A percentile compares a stretch with the other conserved stretches of the same genome.
These are phyloP conservation scores for Fusarium pininemorale DNA, from an alignment of 2,329 filamentous ascomycete species.

Conservation along the genomic window DNA sequence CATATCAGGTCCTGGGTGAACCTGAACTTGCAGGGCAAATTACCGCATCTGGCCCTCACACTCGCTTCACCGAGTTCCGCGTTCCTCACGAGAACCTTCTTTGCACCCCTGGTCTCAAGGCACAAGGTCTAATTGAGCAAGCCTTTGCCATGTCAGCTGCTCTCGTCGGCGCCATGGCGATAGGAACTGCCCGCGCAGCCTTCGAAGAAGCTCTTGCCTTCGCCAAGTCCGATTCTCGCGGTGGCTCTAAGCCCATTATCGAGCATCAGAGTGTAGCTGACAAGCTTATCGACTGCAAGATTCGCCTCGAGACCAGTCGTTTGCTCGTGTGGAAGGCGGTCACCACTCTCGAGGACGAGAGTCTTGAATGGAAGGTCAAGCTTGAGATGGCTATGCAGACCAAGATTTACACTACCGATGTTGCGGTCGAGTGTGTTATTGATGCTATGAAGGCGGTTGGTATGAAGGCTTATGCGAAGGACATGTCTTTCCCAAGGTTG, in stretches of 20 bases:
- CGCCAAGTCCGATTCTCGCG: background rate
- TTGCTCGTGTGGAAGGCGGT: background rate
- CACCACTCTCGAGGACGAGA: background rate
- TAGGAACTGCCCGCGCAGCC: background rate
- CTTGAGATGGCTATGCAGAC: constrained; percentile 1
- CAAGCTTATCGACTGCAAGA: constrained; percentile 11
- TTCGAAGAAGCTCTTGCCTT: constrained; percentile 1
- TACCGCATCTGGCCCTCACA: background rate
- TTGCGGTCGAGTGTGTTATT: background rate
- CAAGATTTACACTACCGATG: constrained; percentile 4
- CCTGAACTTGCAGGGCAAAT: constrained; percentile 8
- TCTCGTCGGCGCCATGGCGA: background rate
- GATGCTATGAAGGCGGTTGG: constrained; percentile 6
- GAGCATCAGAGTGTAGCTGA: constrained; percentile 12
- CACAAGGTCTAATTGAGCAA: background rate
- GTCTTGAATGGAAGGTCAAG: background rate
- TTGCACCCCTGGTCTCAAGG: background rate
- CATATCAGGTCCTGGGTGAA: background rate
- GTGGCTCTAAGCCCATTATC: background rate
- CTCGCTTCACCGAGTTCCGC: background rate
- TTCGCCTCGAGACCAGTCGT: background rate
- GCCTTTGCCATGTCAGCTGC: constrained; percentile 2
- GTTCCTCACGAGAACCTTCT: background rate
- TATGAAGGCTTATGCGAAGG: background rate
- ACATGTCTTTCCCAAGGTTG: background rate